Percentiles rank a stretch among this genome's conserved stretches.
Conservation (phyloP, 1,284 basidiomycete genomes). For the Exobasidium cylindrosporum region DNA sequence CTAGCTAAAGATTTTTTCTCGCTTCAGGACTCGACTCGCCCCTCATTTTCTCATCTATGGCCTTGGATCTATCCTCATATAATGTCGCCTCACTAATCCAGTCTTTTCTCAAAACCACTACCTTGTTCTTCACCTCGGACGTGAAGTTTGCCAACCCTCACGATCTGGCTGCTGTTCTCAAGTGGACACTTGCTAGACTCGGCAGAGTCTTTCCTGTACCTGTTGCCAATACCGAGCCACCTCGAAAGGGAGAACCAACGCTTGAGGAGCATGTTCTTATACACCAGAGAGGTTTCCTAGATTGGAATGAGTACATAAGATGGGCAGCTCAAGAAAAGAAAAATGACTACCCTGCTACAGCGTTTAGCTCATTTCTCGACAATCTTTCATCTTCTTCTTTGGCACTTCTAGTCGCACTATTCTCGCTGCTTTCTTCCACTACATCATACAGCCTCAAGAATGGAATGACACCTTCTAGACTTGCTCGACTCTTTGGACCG, state of each 20-base stretch:
- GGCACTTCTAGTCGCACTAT: constrained; percentile 37
- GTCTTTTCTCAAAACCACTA: constrained; percentile 19
- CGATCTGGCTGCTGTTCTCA: constrained; percentile 51
- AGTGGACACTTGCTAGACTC: constrained; percentile 51
- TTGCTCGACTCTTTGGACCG: constrained; percentile 44
- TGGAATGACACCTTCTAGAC: constrained; percentile 50
- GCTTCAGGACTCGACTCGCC: constrained; percentile 42
- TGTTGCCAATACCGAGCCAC: constrained; percentile 21
- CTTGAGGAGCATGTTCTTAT: constrained; percentile 46
- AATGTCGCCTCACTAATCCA: constrained; percentile 37
- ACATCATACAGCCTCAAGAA: constrained; percentile 51
- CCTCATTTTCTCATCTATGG: constrained; percentile 53
- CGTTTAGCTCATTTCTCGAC: constrained; percentile 32
- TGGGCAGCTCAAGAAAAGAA: constrained; percentile 45
- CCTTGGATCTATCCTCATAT: constrained; percentile 42
- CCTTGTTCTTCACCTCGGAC: constrained; percentile 31
- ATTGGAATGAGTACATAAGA: constrained; percentile 40
- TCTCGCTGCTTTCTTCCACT: constrained; percentile 49
- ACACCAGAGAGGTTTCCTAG: constrained; percentile 51
- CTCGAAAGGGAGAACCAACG: not conserved
- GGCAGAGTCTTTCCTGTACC: constrained; percentile 46
- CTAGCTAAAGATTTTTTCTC: not conserved
- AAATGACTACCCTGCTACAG: constrained; percentile 22
- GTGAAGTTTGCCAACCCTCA: constrained; percentile 47
- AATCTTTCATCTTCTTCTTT: constrained; percentile 26